Evolutionary conservation across 192 early-diverging fungal genomes (phyloP).

Genomic region (Gorgonomyces haynaldii): DNA sequence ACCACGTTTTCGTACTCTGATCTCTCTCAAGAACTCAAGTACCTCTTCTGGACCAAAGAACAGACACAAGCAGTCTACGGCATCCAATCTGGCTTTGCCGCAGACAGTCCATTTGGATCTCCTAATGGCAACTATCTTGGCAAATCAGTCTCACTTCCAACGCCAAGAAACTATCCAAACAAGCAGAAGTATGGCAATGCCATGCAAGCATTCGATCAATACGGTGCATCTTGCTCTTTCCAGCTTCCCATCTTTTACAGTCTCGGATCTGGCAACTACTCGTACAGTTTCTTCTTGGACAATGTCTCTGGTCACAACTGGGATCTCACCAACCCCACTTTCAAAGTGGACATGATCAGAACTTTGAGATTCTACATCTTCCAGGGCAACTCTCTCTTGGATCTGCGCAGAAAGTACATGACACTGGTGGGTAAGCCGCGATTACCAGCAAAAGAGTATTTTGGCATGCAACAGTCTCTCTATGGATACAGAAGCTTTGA

Average conservation of each 20-base stretch:
- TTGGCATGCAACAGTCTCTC: slow-evolving; percentile 10
- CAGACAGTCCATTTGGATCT: slow-evolving; percentile 7
- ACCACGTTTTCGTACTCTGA: slow-evolving; percentile 8
- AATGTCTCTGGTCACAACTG: slow-evolving; percentile 7
- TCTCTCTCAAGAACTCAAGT: not conserved
- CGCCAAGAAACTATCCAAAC: not conserved
- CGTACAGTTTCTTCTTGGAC: slow-evolving; percentile 7
- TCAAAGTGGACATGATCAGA: slow-evolving; percentile 2
- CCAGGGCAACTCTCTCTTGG: not conserved
- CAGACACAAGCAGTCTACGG: slow-evolving; percentile 7
- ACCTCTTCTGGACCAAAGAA: slow-evolving; percentile 7
- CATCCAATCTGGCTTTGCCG: slow-evolving; percentile 5
- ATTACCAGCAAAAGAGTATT: slow-evolving; percentile 1
- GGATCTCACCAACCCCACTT: slow-evolving; percentile 2
- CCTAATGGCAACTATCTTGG: slow-evolving; percentile 11
- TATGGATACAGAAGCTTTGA: slow-evolving; percentile 8
- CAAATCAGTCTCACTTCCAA: slow-evolving; percentile 1
- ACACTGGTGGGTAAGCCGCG: slow-evolving; percentile 4
- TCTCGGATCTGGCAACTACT: not conserved
- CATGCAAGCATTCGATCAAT: slow-evolving; percentile 6
- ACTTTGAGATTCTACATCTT: slow-evolving; percentile 7
- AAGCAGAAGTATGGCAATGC: slow-evolving; percentile 2
- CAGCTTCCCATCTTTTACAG: slow-evolving; percentile 6
- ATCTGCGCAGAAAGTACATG: slow-evolving; percentile 6
- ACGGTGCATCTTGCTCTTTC: slow-evolving; percentile 1